Evolutionary conservation across 495 filamentous ascomycete species (phyloP), one percentile per base, ranked within the genome.

Genomic region (Apiosordaria backusii): DNA sequence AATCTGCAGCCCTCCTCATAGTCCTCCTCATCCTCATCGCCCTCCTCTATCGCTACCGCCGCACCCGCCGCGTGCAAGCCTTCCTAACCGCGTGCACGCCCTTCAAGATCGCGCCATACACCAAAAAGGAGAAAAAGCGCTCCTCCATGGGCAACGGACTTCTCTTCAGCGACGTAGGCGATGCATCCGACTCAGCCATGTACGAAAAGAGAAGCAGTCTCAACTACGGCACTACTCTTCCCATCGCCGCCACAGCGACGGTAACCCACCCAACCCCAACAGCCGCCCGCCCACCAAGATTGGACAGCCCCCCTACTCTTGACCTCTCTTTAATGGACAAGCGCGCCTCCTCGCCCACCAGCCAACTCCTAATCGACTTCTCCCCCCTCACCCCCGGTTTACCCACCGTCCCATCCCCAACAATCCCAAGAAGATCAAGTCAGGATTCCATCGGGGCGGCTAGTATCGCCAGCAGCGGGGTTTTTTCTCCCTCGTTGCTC

Each of bases 71-170:
- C 3, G 69, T 76, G 5, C 72, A 73, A 25, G 61, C 66, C 26
- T 65, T 74, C 60, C 68, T 74, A 7, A 53, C 50, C 65, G 71
- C 66, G 26, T 70, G 63, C 66, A 75, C 70, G 1, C 74, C 74
- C 1, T 67, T 73, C 62, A 72, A 70, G 53, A 24, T 69, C 22
- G 50, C 72, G 1, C 62, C 72, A 4, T 76, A 76, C 63, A 67
- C 64, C 3, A 21, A 68, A 4, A 23, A 19, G 0, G 72, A 76
- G 16, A 70, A 63, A 57, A 72, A 73, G 27, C 71, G 74, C 1
- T 67, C 68, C 1, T 76, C 74, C 1, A 72, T 76, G 69, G 74
- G 74, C 61, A 67, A 29, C 5, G 66, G 65, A 19, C 67, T 76
- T 2, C 54, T 76, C 0, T 73, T 73, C 57, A 70, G 65, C 50